Base-by-base conservation (phyloP, 2,329 filamentous ascomycete species). In the Fusarium sp. region DNA sequence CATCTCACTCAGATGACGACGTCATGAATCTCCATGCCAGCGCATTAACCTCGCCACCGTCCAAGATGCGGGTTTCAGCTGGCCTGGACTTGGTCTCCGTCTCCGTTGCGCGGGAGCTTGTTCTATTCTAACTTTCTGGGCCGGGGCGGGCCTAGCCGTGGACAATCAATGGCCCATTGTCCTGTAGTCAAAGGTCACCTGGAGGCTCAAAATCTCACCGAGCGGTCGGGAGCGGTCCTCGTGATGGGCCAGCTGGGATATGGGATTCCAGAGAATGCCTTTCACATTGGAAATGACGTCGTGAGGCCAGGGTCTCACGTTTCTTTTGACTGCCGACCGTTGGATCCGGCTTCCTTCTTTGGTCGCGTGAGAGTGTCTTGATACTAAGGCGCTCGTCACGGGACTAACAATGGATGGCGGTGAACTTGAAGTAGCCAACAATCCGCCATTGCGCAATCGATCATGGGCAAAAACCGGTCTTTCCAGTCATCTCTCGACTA, bases 21-120 rank as follows among this genome's bases (percentile, higher is more conserved):
- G 72, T 74, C 72, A 74, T 71, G 73, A 75, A 70, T 71, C 76
- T 75, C 75, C 69, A 60, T 73, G 73, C 66, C 77, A 79, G 67
- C 77, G 71, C 77, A 79, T 71, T 67, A 69, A 66, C 58, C 57
- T 78, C 67, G 75, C 77, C 77, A 77, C 73, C 39, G 52, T 63
- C 45, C 43, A 68, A 67, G 69, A 72, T 78, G 75, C 69, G 66
- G 39, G 64, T 70, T 78, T 79, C 74, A 79, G 77, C 78, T 76
- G 59, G 48, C 37, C 56, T 66, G 59, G 70, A 62, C 58, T 67
- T 56, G 58, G 41, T 27, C 25, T 52, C 64, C 58, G 41, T 27
- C 25, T 52, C 64, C 58, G 48, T 61, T 54, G 45, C 43, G 30
- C 57, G 66, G 66, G 52, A 64, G 60, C 66, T 68, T 64, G 66